Conservation (phyloP, 2,329 filamentous ascomycete genomes). For the Diaporthe australafricana region DNA sequence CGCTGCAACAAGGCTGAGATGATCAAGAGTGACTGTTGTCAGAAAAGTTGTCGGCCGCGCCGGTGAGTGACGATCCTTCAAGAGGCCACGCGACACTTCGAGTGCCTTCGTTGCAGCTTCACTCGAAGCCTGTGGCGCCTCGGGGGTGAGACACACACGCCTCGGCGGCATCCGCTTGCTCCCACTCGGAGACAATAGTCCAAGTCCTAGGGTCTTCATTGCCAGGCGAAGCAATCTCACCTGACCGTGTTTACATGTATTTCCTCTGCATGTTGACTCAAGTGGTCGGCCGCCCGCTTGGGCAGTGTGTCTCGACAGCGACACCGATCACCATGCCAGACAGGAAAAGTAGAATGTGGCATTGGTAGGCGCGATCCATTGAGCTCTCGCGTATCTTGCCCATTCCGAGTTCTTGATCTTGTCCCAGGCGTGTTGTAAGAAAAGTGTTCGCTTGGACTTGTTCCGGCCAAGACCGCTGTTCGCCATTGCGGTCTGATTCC, state of each 20-base stretch:
- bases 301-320: not conserved
- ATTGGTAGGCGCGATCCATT: not conserved
- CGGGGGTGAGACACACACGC: not conserved
- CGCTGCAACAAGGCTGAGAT: not conserved
- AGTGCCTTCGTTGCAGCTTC: not conserved
- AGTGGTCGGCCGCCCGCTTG: not conserved
- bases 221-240: not conserved
- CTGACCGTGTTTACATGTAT: not conserved
- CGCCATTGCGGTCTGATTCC: slow-evolving; percentile 10
- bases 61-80: slow-evolving; percentile 4
- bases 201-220: not conserved
- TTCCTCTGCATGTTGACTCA: not conserved
- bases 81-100: not conserved
- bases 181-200: not conserved
- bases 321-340: not conserved
- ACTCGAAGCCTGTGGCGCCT: not conserved
- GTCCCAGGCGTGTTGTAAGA: not conserved
- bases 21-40: not conserved
- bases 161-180: not conserved
- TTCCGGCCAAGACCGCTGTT: slow-evolving; percentile 1
- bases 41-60: slow-evolving; percentile 8
- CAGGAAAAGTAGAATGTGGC: not conserved
- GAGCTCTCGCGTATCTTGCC: not conserved
- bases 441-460: not conserved
- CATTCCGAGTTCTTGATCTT: not conserved